A percentile compares a stretch with the other conserved stretches of the same genome.
These are phyloP conservation scores for Lachancea dasiensis DNA, from an alignment of 805 yeast species.

Conservation along the genomic window DNA sequence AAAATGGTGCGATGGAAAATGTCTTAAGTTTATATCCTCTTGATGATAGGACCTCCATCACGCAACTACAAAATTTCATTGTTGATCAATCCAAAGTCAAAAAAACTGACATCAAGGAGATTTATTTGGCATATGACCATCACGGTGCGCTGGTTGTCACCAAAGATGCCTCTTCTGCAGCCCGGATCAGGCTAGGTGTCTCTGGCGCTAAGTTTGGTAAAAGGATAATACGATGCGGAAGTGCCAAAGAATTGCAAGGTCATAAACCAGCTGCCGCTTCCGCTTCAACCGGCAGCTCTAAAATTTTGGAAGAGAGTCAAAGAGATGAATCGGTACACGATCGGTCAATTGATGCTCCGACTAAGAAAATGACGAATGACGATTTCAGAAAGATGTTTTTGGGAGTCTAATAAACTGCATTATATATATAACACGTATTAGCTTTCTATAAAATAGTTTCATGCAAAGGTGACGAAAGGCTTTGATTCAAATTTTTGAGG, in stretches of 20 bases:
- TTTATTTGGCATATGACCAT: slow-evolving; percentile 42
- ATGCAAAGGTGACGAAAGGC: slow-evolving; percentile 1
- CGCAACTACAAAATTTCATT: slow-evolving; percentile 18
- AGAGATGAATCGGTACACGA: too few species aligned
- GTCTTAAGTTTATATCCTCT: slow-evolving; percentile 27
- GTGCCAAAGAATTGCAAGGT: slow-evolving; percentile 30
- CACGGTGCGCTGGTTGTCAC: slow-evolving; percentile 49
- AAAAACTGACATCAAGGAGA: slow-evolving; percentile 30
- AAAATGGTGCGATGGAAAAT: slow-evolving; percentile 13
- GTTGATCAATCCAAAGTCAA: slow-evolving; percentile 10
- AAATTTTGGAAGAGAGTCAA: too few species aligned
- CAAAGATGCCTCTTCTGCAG: slow-evolving; percentile 39
- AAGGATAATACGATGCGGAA: slow-evolving; percentile 30
- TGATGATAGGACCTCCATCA: slow-evolving; percentile 23
- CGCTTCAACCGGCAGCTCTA: too few species aligned
- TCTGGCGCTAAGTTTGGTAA: slow-evolving; percentile 38
- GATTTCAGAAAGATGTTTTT: slow-evolving; percentile 36
- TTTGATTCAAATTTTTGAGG: not conserved
- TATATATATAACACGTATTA: not conserved
- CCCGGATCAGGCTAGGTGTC: slow-evolving; percentile 42
- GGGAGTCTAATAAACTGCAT: slow-evolving; percentile 15
- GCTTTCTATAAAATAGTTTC: not conserved
- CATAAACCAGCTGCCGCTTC: not conserved
- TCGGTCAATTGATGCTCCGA: too few species aligned
- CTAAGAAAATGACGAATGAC: slow-evolving; percentile 30